These are phyloP conservation scores for Cryphonectria nitschkei DNA, from an alignment of 2,329 filamentous ascomycete genomes.

Conservation along the genomic window DNA sequence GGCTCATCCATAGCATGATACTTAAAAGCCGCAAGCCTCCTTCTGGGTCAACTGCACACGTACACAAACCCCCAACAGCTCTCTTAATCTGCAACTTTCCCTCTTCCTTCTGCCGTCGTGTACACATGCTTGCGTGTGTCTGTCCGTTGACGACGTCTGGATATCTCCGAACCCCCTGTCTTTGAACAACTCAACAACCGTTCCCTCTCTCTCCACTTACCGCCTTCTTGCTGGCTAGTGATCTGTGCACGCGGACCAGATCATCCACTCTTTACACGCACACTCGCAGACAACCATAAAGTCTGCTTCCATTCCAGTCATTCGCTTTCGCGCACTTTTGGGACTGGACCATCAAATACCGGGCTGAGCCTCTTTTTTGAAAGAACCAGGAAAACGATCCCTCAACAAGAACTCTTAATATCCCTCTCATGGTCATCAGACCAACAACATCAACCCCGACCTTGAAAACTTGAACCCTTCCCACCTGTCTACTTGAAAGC, in stretches of 20 bases:
- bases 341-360: constrained; percentile 19
- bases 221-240: constrained; percentile 13
- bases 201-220: constrained; percentile 21
- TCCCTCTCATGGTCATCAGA: constrained; percentile 1
- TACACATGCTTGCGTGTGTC: constrained; percentile 22
- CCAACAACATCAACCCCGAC: background rate
- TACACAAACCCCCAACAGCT: background rate
- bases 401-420: constrained; percentile 11
- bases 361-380: constrained; percentile 30
- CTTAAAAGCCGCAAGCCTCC: constrained; percentile 26
- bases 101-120: constrained; percentile 15
- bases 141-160: constrained; percentile 21
- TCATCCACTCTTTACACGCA: constrained; percentile 26
- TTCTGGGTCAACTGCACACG: background rate
- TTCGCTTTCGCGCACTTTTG: constrained; percentile 21
- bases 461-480: background rate
- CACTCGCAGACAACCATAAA: constrained; percentile 11
- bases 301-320: constrained; percentile 24
- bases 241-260: constrained; percentile 29
- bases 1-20: constrained; percentile 26
- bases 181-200: constrained; percentile 18
- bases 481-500: too few species aligned
- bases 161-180: constrained; percentile 29
- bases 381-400: background rate
- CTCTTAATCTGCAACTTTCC: constrained; percentile 9